These are phyloP conservation scores for Gastroboletus turbinatus DNA, from an alignment of 1,284 basidiomycete genomes.

Conservation along the genomic window DNA sequence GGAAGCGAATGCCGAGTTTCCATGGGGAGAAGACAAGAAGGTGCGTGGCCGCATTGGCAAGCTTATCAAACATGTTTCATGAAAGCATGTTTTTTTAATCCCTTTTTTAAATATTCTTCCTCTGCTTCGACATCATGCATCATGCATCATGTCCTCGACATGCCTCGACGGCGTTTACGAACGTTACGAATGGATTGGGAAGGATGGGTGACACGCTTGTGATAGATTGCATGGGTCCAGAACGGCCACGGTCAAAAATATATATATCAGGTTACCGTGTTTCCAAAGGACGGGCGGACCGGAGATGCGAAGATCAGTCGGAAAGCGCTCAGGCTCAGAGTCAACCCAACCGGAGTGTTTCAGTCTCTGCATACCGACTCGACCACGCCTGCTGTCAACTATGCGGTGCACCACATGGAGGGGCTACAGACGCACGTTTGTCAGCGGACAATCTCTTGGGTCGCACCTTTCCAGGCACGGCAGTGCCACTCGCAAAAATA, in stretches of 20 bases:
- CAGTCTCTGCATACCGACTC: neutral
- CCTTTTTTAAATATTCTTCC: neutral
- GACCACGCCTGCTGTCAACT: neutral
- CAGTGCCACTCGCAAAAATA: neutral
- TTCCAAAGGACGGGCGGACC: neutral
- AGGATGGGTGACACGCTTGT: conserved; percentile 1
- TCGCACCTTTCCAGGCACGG: neutral
- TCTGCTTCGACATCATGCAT: neutral
- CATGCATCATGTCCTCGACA: neutral
- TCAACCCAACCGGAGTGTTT: neutral
- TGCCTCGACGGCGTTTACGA: neutral
- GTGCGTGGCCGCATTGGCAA: neutral
- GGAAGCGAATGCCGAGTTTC: neutral
- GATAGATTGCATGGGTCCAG: neutral
- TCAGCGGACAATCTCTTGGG: neutral
- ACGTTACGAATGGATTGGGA: neutral
- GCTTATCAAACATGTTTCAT: neutral
- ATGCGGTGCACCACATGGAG: neutral
- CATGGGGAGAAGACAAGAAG: neutral
- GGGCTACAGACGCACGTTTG: neutral
- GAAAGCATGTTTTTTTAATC: neutral
- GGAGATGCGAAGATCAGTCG: neutral
- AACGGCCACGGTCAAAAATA: neutral
- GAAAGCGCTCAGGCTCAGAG: neutral
- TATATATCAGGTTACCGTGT: neutral